Conservation (phyloP, 2,329 filamentous ascomycete species). For the Phialophora macrospora region DNA sequence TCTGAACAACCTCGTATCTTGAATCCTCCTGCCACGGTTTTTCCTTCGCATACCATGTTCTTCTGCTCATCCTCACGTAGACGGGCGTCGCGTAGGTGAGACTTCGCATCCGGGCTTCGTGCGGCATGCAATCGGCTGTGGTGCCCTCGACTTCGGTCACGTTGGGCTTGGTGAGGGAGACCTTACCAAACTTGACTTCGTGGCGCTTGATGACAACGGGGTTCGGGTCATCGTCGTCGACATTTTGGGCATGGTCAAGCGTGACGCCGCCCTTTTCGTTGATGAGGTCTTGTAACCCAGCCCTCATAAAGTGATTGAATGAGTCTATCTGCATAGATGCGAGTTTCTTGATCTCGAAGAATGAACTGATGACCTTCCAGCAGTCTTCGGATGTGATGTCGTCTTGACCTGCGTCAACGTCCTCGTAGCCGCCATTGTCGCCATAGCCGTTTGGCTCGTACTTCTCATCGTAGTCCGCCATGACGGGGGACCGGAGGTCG, state of each 20-base stretch:
- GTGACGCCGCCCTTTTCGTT: slow-evolving; percentile 89
- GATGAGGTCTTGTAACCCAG: slow-evolving; percentile 92
- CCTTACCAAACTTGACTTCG: slow-evolving; percentile 90
- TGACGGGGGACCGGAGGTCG: slow-evolving; percentile 39
- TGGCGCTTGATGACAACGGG: slow-evolving; percentile 87
- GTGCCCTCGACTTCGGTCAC: slow-evolving; percentile 92
- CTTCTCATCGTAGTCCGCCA: slow-evolving; percentile 58
- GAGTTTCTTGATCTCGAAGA: slow-evolving; percentile 94
- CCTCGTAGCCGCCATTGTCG: slow-evolving; percentile 70
- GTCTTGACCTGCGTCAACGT: slow-evolving; percentile 65
- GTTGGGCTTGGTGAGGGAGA: slow-evolving; percentile 85
- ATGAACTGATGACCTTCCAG: slow-evolving; percentile 96
- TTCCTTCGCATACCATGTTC: slow-evolving; percentile 81
- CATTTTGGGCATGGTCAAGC: slow-evolving; percentile 89
- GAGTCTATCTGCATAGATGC: slow-evolving; percentile 98
- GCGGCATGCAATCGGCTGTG: slow-evolving; percentile 82
- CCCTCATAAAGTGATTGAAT: slow-evolving; percentile 94
- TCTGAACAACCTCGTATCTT: slow-evolving; percentile 44
- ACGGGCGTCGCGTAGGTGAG: slow-evolving; percentile 92
- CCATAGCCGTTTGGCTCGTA: slow-evolving; percentile 54
- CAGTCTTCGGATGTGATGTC: slow-evolving; percentile 94
- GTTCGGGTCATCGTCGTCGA: slow-evolving; percentile 70
- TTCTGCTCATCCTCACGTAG: slow-evolving; percentile 86
- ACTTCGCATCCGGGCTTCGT: slow-evolving; percentile 94
- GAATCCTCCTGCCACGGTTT: slow-evolving; percentile 72